Base-by-base conservation (phyloP, 139 green algal genomes). In the Astrephomene gubernaculifera region DNA sequence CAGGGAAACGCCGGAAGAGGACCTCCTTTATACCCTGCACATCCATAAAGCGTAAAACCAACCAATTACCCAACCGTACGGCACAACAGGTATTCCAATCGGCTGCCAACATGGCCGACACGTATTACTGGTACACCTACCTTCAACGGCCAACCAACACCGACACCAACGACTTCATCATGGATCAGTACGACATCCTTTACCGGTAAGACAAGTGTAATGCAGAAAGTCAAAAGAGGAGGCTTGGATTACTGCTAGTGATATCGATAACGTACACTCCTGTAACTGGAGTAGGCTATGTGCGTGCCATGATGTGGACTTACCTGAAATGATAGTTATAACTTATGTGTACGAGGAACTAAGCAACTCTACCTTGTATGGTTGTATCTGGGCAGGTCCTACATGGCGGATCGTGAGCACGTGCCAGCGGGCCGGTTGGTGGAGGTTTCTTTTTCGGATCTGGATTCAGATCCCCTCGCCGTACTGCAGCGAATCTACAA, bases 41-140 rank as follows among this genome's bases (percentile, higher is more conserved):
- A n/a, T n/a, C n/a, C n/a, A n/a, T n/a, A n/a, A n/a, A n/a, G n/a
- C n/a, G n/a, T n/a, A n/a, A n/a, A n/a, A n/a, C n/a, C n/a, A n/a
- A n/a, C n/a, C n/a, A n/a, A n/a, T n/a, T n/a, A n/a, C n/a, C n/a
- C n/a, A n/a, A n/a, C n/a, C n/a, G n/a, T n/a, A n/a, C n/a, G n/a
- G n/a, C n/a, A n/a, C 73, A 25, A 4, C 85, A 90, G 79, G 87
- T 89, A 1, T 92, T 90, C 67, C 43, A 82, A 44, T 90, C 82
- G 1, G 84, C 91, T 0, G 87, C 86, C 27, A 84, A 95, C 86
- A 94, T 96, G 89, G 93, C 90, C 8, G 87, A 94, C 72, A 89
- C 72, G 7, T 90, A 90, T 43, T 90, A 88, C 53, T 86, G 81
- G 78, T 93, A 93, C 85, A 90, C 86, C 71, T 93, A 91, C 81